Evolutionary conservation across 805 yeast species (phyloP).

Genomic region (Spathaspora gorwiae): DNA sequence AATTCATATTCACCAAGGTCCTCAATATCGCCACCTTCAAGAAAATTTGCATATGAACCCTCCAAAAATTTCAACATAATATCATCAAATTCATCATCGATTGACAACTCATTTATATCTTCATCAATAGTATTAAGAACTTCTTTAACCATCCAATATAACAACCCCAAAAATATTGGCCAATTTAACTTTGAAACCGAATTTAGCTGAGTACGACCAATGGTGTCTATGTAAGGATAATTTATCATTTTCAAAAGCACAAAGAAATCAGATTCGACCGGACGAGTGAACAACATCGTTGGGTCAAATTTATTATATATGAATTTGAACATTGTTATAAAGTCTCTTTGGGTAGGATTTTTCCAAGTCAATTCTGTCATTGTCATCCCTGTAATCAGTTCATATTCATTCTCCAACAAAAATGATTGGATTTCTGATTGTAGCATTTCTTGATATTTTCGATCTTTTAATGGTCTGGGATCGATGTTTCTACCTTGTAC

Average conservation of each 20-base stretch:
- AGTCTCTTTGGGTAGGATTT: conserved; percentile 85
- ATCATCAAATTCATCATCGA: conserved; percentile 45
- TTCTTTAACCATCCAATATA: conserved; percentile 69
- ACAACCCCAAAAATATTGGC: conserved; percentile 77
- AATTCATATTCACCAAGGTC: conserved; percentile 53
- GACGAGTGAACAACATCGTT: conserved; percentile 60
- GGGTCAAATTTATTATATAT: conserved; percentile 76
- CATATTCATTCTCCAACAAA: conserved; percentile 61
- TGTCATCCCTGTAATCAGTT: conserved; percentile 68
- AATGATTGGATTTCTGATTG: conserved; percentile 68
- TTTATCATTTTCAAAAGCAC: conserved; percentile 57
- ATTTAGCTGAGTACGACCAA: conserved; percentile 78
- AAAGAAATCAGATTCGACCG: conserved; percentile 74
- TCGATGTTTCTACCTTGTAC: conserved; percentile 30
- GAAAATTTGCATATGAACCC: conserved; percentile 63
- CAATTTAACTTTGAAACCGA: conserved; percentile 91
- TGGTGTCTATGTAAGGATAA: conserved; percentile 77
- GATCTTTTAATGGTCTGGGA: conserved; percentile 76
- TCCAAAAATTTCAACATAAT: conserved; percentile 58
- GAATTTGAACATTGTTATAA: conserved; percentile 73
- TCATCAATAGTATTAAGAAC: neutral
- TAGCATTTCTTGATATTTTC: conserved; percentile 57
- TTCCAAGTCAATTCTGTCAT: conserved; percentile 59
- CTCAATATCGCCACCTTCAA: conserved; percentile 49
- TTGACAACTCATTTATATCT: conserved; percentile 23